Base-by-base conservation (phyloP, 495 filamentous ascomycete species). In the Cladorrhinum samala region DNA sequence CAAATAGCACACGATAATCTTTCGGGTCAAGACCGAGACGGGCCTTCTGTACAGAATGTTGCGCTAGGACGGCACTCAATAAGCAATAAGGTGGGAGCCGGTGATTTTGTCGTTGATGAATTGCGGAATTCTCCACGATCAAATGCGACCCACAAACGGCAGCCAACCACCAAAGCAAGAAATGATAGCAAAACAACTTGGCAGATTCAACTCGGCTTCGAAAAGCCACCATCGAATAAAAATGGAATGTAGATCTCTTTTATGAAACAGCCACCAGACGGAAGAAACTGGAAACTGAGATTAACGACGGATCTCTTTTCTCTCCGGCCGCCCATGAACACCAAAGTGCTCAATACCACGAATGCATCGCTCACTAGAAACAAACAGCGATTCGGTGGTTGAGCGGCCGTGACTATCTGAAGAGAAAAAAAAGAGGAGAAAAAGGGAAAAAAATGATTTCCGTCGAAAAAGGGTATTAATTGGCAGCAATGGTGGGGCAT, bases 221-320 rank as follows among this genome's bases (percentile, higher is more conserved):
- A n/a, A n/a, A n/a, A n/a, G n/a, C n/a, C n/a, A n/a, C n/a, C n/a
- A n/a, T n/a, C n/a, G n/a, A n/a, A n/a, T n/a, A n/a, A n/a, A n/a
- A n/a, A n/a, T n/a, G n/a, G n/a, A 65, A 74, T 80, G 73, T 80
- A 76, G 77, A 78, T 80, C 77, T 73, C 73, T 73, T 64, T 72
- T 74, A 61, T 79, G 77, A 80, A 80, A 80, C 77, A 68, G 67
- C 57, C 64, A 67, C 68, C 73, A 77, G 73, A 78, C 68, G 54
- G 75, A 71, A 51, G 61, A 60, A 63, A 68, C 69, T 70, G 72
- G 66, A 66, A 66, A 64, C 70, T 54, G 77, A 73, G 77, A 80
- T 80, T 80, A 80, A 80, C 76, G 77, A 80, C 70, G 74, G 77
- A 80, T 77, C 76, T 55, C 61, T 71, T 73, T 72, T 41, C 64